Evolutionary conservation across 345 rosid genomes (phyloP).

Genomic region (Aquilaria sinensis): DNA sequence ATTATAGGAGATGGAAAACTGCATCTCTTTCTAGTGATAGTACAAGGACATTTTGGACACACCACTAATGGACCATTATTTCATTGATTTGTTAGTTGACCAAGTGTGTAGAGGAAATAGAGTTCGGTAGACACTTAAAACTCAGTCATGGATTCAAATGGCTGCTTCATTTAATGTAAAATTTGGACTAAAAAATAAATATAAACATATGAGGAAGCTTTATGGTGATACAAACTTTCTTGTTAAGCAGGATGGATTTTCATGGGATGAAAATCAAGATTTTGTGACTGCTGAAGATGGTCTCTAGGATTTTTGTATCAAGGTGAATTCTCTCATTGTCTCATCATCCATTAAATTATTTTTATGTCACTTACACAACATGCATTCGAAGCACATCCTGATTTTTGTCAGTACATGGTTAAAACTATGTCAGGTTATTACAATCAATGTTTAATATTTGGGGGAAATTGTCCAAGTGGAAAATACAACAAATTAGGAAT

Average conservation of each 20-base stretch:
- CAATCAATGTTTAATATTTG: constrained; percentile 68
- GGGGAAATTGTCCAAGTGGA: constrained; percentile 51
- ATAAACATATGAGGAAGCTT: constrained; percentile 76
- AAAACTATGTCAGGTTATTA: constrained; percentile 72
- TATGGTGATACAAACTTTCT: constrained; percentile 60
- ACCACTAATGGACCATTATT: constrained; percentile 79
- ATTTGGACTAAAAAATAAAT: constrained; percentile 69
- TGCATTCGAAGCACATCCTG: constrained; percentile 66
- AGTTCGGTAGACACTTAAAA: constrained; percentile 74
- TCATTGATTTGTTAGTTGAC: constrained; percentile 67
- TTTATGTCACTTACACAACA: constrained; percentile 19
- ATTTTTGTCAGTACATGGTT: constrained; percentile 77
- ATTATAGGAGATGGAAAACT: constrained; percentile 37
- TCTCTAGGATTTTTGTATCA: constrained; percentile 62
- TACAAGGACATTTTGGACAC: constrained; percentile 75
- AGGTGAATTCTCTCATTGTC: constrained; percentile 32
- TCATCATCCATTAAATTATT: constrained; percentile 7
- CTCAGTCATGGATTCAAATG: constrained; percentile 78
- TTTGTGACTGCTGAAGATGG: constrained; percentile 77
- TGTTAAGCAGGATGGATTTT: constrained; percentile 64
- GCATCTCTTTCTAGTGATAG: constrained; percentile 42
- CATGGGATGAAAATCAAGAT: constrained; percentile 69
- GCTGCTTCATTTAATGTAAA: constrained; percentile 48
- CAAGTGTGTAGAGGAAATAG: constrained; percentile 75
- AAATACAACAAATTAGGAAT: constrained; percentile 33